Evolutionary conservation across 1,284 basidiomycete genomes (phyloP), one percentile per base, ranked within the genome.

Genomic region (Ustilago sp.): DNA sequence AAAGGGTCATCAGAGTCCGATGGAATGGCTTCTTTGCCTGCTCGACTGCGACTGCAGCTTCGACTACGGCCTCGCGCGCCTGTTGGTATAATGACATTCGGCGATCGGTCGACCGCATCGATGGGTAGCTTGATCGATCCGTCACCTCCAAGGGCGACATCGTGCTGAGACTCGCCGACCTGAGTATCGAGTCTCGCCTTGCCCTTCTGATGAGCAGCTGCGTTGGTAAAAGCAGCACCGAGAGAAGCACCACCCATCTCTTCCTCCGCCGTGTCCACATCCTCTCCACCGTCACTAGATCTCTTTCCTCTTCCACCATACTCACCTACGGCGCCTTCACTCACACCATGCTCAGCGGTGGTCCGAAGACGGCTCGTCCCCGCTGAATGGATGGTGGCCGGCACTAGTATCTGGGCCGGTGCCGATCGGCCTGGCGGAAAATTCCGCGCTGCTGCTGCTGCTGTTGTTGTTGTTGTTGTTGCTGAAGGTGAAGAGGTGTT

Each of bases 341-440:
- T 51, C 28, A 19, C 56, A 19, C 41, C 59, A 32, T 19, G 35
- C 17, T 64, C 63, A 65, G 32, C 45, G 52, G 41, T 39, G 52
- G 41, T 45, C 13, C 41, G 59, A 17, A 36, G 19, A 31, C 57
- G 63, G 45, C 63, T 68, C 51, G 63, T 41, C 17, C 47, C 57
- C 38, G 45, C 59, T 47, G 58, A 39, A 45, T 31, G 34, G 15
- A 35, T 63, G 53, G 69, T 63, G 53, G 61, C 58, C 69, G 74
- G 69, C 74, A 77, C 68, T 77, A 53, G 48, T 36, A 41, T 63
- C 48, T 59, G 59, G 74, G 74, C 74, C 74, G 69, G 74, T 77
- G 74, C 74, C 74, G 74, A 60, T 71, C 74, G 74, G 74, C 74
- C 74, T 66, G 50, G 59, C 45, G 54, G 60, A 77, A 73, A 77